Evolutionary conservation across 169 alveolate genomes (phyloP).

Genomic region (Plasmodium sp.): DNA sequence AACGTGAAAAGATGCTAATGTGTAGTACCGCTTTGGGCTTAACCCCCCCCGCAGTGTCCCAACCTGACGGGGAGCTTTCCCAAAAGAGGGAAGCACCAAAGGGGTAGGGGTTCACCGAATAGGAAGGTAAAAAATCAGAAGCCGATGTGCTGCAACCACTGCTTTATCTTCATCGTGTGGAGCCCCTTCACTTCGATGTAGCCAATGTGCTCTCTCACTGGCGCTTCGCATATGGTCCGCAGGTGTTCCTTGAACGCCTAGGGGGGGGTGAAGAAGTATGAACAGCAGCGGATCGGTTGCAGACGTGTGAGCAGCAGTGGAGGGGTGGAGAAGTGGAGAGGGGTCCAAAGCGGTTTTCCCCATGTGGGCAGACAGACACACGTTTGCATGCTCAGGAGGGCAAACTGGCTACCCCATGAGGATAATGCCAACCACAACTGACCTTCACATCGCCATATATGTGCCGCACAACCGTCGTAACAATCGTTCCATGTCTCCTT

Average conservation of each 20-base stretch:
- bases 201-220: conserved; percentile 84
- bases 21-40: neutral
- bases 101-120: neutral
- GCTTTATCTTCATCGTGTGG: conserved; percentile 83
- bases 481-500: conserved; percentile 88
- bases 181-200: conserved; percentile 85
- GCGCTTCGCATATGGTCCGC: conserved; percentile 84
- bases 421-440: neutral
- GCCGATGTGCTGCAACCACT: conserved; percentile 85
- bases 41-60: neutral
- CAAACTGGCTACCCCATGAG: neutral
- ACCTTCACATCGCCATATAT: conserved; percentile 88
- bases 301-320: no score
- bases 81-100: neutral
- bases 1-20: neutral
- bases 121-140: neutral
- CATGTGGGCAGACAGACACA: neutral
- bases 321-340: no score
- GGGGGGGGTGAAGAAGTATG: neutral
- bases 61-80: neutral
- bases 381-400: conserved; percentile 19
- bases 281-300: no score
- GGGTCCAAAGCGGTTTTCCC: neutral
- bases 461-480: conserved; percentile 86
- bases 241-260: conserved; percentile 85